Base-by-base conservation (phyloP, 1,284 basidiomycete genomes). In the Irpex sp. region DNA sequence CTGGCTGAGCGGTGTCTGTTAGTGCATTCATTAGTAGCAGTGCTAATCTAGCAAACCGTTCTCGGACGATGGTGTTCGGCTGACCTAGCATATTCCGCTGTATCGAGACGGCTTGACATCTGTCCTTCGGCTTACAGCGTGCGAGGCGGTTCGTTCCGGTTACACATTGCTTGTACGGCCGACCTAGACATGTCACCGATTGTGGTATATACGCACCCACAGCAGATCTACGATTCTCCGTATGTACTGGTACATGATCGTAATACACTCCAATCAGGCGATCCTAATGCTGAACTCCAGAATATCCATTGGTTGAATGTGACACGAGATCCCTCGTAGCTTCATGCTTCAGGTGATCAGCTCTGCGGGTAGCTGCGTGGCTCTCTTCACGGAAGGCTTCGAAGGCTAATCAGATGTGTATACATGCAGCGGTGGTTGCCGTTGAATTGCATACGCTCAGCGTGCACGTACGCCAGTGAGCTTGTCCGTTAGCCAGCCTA, bases 401-500 rank as follows among this genome's bases (percentile, higher is more conserved):
- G 51, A 53, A 11, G 51, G 26, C 51, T n/a, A 46, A 46, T 46
- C 9, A 46, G n/a, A 11, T 46, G 43, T n/a, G 9, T 51, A 26
- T 13, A 13, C 13, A 13, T n/a, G 50, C 33, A 4, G 21, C 33
- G 5, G 7, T 11, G 21, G n/a, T 6, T 33, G 13, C 13, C 33
- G 7, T 31, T 35, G 9, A 11, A 55, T 13, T 15, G 53, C 33
- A 33, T 26, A 55, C 21, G 8, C 11, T 55, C 26, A 86, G 74
- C 84, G 80, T 60, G 82, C 76, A 58, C 84, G 81, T 47, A 81
- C 85, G 36, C 88, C 88, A 4, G 87, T 82, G 54, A 92, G 73
- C 72, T 84, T 90, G 51, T 83, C 86, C n/a, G 90, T 87, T 54
- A 93, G 72, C 90, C 91, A 93, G 13, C 86, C 88, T 1, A 93